A percentile compares a stretch with the other conserved stretches of the same genome.
phyloP scores from a whole-genome alignment of 352 stramenopile genomes.

The Phytophthora constricta region DNA sequence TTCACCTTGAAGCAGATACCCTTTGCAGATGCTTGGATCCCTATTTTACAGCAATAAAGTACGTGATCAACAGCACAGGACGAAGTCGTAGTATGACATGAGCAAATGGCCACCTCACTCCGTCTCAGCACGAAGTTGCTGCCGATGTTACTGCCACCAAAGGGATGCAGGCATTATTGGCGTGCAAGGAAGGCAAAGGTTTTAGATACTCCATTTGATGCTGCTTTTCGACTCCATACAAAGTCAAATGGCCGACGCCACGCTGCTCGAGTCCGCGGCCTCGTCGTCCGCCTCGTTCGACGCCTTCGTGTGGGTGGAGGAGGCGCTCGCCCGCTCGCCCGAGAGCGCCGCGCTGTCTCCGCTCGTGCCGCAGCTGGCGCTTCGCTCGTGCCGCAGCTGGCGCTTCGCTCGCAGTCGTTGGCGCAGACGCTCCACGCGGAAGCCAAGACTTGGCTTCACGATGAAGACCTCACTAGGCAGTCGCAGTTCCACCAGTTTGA shows the following conservation, averaged over 20 bases:
- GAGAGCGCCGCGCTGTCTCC: constrained; percentile 35
- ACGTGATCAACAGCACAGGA: too few species aligned
- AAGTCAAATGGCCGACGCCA: constrained; percentile 19
- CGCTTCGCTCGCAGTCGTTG: constrained; percentile 68
- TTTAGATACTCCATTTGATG: too few species aligned
- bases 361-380: constrained; percentile 65
- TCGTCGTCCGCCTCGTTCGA: constrained; percentile 64
- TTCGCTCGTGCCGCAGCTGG: constrained; percentile 62
- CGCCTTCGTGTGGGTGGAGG: constrained; percentile 75
- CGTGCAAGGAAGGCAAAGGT: too few species aligned
- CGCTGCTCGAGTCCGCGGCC: constrained; percentile 50
- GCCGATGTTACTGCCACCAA: too few species aligned
- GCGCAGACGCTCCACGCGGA: constrained; percentile 64
- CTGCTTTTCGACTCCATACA: constrained; percentile 1
- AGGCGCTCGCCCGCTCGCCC: constrained; percentile 50
- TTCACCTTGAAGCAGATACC: too few species aligned
- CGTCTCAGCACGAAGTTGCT: too few species aligned
- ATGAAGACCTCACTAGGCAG: constrained; percentile 48
- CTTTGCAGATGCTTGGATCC: too few species aligned
- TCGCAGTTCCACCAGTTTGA: constrained; percentile 62
- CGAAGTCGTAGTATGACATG: too few species aligned
- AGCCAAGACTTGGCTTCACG: constrained; percentile 57
- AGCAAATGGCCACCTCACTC: too few species aligned
- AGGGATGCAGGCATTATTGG: neutral
- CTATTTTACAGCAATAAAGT: too few species aligned